Evolutionary conservation across 257 asterid genomes (phyloP), one percentile per base, ranked within the genome.

Genomic region (Forsythia suspensa): DNA sequence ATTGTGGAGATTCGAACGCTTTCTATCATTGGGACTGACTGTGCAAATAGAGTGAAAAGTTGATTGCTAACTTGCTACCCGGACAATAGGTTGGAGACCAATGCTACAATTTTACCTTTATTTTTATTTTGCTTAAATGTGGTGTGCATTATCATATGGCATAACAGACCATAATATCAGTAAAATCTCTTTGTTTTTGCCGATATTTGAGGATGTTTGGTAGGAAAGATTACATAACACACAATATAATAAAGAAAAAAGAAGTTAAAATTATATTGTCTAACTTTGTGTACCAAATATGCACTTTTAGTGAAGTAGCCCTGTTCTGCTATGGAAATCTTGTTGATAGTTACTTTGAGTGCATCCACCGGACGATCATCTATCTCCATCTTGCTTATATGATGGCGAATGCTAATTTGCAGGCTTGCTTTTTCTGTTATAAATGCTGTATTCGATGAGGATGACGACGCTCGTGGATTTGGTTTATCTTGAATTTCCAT

Each of bases 341-440:
- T 75, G 48, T 81, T 57, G 76, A 59, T 65, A 48, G 59, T 55
- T 63, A 44, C 38, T 24, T 11, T 20, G 55, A 40, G 20, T 72
- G 36, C 41, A 38, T 18, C 75, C 29, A 66, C 42, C 7, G 11
- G 39, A 21, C 6, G 37, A 38, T 24, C 39, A 24, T 21, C 36
- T 24, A 24, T 63, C 38, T 24, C 38, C 37, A 7, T 63, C 38
- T 63, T 2, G 39, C 70, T 21, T 24, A 63, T 37, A 69, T 52
- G 55, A 76, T 75, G 11, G 5, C 29, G 40, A 46, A 57, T 75
- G 72, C 40, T 79, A 34, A 43, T 70, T 75, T 84, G 91, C 91
- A 92, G 97, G 90, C 91, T 92, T 37, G 87, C 90, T 16, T 79
- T 94, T 80, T 84, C 97, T 13, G 84, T 83, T n/a, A 84, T 91